phyloP scores from a whole-genome alignment of 352 stramenopile genomes.

The Phytophthora litchii region DNA sequence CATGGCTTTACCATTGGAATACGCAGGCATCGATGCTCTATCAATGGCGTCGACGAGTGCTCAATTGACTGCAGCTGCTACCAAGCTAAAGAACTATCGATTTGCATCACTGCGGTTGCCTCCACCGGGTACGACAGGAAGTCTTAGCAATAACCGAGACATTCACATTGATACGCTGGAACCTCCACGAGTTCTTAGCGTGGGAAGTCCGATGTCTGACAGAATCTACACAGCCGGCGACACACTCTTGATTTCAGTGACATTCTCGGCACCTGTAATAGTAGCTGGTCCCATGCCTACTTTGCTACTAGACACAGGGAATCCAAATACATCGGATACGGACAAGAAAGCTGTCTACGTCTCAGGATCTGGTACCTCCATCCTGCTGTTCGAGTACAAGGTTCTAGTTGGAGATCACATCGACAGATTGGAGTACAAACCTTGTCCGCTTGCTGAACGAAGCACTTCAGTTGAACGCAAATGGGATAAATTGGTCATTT shows the following conservation, averaged over 20 bases:
- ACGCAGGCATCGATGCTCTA: slow-evolving; percentile 59
- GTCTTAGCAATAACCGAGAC: slow-evolving; percentile 66
- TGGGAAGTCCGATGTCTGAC: slow-evolving; percentile 52
- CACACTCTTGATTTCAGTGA: slow-evolving; percentile 42
- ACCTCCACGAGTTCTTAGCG: slow-evolving; percentile 54
- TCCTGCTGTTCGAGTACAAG: slow-evolving; percentile 60
- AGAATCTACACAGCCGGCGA: slow-evolving; percentile 70
- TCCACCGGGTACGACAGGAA: slow-evolving; percentile 42
- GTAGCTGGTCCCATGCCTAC: slow-evolving; percentile 46
- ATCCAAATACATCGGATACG: slow-evolving; percentile 7
- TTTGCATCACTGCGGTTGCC: slow-evolving; percentile 53
- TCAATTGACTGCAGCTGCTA: slow-evolving; percentile 31
- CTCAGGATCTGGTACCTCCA: slow-evolving; percentile 44
- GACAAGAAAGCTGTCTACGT: slow-evolving; percentile 42
- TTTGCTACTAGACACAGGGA: slow-evolving; percentile 43
- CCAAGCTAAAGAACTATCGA: slow-evolving; percentile 30
- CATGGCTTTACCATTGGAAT: slow-evolving; percentile 62
- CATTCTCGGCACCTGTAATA: slow-evolving; percentile 58
- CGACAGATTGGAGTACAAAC: slow-evolving; percentile 68
- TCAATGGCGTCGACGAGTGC: slow-evolving; percentile 24
- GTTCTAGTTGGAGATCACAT: slow-evolving; percentile 53
- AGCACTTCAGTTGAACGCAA: slow-evolving; percentile 31
- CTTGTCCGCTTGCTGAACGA: slow-evolving; percentile 47
- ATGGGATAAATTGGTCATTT: slow-evolving; percentile 63
- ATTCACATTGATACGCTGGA: slow-evolving; percentile 70